Evolutionary conservation across 1,284 basidiomycete genomes (phyloP).

Genomic region (Microbotryomycetes sp.): DNA sequence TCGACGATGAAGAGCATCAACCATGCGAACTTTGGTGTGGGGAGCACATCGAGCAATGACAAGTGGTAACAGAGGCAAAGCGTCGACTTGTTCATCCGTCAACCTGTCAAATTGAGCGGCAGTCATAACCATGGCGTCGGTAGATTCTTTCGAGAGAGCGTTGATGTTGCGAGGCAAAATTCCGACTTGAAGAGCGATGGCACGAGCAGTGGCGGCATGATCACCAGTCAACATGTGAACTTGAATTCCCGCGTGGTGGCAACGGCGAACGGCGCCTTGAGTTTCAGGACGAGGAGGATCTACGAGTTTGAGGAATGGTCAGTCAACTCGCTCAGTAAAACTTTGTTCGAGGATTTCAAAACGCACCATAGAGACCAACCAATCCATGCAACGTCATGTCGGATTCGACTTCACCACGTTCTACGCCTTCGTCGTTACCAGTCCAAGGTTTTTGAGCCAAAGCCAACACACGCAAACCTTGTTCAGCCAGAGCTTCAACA

Average conservation of each 20-base stretch:
- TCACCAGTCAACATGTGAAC: conserved; percentile 58
- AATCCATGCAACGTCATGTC: conserved; percentile 58
- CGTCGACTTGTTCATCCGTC: conserved; percentile 57
- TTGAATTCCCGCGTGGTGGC: conserved; percentile 58
- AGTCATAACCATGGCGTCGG: conserved; percentile 32
- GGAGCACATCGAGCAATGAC: conserved; percentile 56
- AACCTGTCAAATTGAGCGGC: conserved; percentile 52
- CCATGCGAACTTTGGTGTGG: conserved; percentile 50
- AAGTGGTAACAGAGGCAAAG: conserved; percentile 51
- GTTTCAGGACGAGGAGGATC: conserved; percentile 67
- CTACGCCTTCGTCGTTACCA: conserved; percentile 18
- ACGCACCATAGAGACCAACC: conserved; percentile 52
- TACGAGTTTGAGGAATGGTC: conserved; percentile 19
- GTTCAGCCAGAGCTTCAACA: conserved; percentile 53
- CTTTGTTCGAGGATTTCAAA: neutral
- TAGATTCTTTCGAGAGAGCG: conserved; percentile 19
- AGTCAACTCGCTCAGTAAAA: neutral
- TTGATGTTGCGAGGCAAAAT: conserved; percentile 48
- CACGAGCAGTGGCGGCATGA: conserved; percentile 44
- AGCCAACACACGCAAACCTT: conserved; percentile 53
- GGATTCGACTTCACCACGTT: conserved; percentile 53
- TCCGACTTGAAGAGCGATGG: conserved; percentile 45
- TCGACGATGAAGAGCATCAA: conserved; percentile 54
- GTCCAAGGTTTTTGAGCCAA: conserved; percentile 39
- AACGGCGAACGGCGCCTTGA: conserved; percentile 56